These are phyloP conservation scores for Fusarium coicis DNA, from an alignment of 2,329 filamentous ascomycete genomes.

Conservation along the genomic window DNA sequence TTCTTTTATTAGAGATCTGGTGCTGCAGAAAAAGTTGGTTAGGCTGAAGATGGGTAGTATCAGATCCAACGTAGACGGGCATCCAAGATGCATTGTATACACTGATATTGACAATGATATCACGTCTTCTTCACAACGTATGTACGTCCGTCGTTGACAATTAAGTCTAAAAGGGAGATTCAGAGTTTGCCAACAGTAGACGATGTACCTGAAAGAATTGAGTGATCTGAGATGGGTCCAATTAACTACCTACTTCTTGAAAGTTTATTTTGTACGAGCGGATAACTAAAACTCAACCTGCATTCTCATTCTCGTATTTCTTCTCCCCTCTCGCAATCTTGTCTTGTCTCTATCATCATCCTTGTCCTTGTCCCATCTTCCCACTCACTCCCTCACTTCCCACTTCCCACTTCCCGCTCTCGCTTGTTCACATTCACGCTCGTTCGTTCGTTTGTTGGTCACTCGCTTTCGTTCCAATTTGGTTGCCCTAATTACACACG, in stretches of 20 bases:
- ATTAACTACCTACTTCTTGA: neutral
- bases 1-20: neutral
- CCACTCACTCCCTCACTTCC: neutral
- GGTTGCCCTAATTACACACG: neutral
- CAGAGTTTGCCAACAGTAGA: neutral
- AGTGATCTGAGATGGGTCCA: neutral
- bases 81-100: constrained; percentile 5
- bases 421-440: neutral
- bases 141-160: neutral
- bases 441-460: constrained; percentile 18
- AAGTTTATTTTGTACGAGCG: constrained; percentile 6
- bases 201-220: neutral
- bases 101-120: neutral
- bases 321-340: constrained; percentile 3
- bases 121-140: neutral
- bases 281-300: constrained; percentile 1
- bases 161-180: neutral
- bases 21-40: neutral
- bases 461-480: constrained; percentile 19
- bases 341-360: constrained; percentile 16
- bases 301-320: constrained; percentile 19
- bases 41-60: neutral
- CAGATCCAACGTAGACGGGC: neutral
- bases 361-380: constrained; percentile 26
- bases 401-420: constrained; percentile 1